Base-by-base conservation (phyloP, 2,329 filamentous ascomycete genomes). In the Podosphaera xanthii region DNA sequence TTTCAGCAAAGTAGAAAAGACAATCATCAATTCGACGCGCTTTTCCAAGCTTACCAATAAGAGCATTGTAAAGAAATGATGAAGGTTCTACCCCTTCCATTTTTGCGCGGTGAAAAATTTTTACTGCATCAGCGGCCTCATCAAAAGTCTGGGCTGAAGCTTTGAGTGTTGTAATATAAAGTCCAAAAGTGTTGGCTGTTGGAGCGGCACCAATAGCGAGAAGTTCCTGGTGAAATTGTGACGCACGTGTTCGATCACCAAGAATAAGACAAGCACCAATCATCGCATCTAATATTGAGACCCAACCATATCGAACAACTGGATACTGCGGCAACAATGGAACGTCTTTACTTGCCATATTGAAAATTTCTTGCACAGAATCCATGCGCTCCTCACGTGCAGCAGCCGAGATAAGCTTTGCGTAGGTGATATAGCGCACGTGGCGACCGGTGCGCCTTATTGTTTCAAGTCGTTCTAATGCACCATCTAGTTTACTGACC, bases 161-260 rank as follows among this genome's bases (percentile, higher is more conserved):
- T 75, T 97, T 96, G 62, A 98, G 77, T 1, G 91, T 97, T n/a
- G 94, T 97, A 72, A 98, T 98, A 77, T 97, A 98, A 22, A 98
- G 80, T 61, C 92, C 92, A 66, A 94, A 98, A 0, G 92, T 98
- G 75, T 98, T 98, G 50, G 92, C 92, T 2, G 91, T 94, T 14
- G 92, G 92, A 8, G 90, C 84, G 61, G 86, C 83, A 55, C 91
- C 91, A 76, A 97, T 92, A 61, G 88, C 83, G 56, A 94, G 77
- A 64, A 98, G 77, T 70, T 98, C 88, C 71, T 92, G 84, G 69
- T 97, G 92, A 71, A 86, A 96, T 66, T 88, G 83, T 70, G 85
- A 83, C 61, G 92, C 92, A 61, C 87, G 75, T 60, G 79, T 78
- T 60, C 91, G 87, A 69, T 91, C 84, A 62, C 89, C 87, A 54